Evolutionary conservation across 352 stramenopile genomes (phyloP), one percentile per base, ranked within the genome.

Genomic region (Phytophthora palmivora): DNA sequence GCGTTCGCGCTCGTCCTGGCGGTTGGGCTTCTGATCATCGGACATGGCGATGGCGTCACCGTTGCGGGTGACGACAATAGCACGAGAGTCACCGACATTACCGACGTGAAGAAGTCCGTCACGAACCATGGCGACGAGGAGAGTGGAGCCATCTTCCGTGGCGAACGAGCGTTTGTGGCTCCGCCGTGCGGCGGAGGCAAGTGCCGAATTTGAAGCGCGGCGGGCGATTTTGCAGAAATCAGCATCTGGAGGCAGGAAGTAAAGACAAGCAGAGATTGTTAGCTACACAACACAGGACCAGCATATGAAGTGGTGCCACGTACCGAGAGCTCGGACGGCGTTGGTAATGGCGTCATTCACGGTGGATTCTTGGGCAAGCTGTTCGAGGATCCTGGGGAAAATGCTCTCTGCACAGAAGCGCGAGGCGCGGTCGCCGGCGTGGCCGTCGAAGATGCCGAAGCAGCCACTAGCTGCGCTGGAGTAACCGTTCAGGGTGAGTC

Each of bases 361-460:
- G 2, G 59, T 69, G 24, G 63, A 70, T 45, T 70, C 58, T 4
- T 46, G 36, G 6, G 56, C 51, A 6, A 90, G 64, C 28, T 76
- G 62, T 16, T 84, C 76, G 11, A 84, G 62, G 36, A 94, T 91
- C 28, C 82, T 77, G 0, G 58, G 57, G 54, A 95, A 93, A 12
- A 91, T 70, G 49, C 88, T 74, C 62, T 95, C 80, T 26, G 83
- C 87, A 24, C 79, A 91, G 69, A 88, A 94, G 33, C 81, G 76
- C 43, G 87, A 91, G 42, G 87, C 87, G 53, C 84, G 83, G 62
- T 93, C 85, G 42, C 87, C 83, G 9, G 83, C 80, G 49, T 95
- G 87, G 53, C 87, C 87, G 48, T 95, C 87, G 57, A 95, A 95
- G 24, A 95, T 74, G 34, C 87, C 87, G 59, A 92, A 95, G 55